phyloP scores from a whole-genome alignment of 139 green algal genomes.

The Picochlorum sp. region DNA sequence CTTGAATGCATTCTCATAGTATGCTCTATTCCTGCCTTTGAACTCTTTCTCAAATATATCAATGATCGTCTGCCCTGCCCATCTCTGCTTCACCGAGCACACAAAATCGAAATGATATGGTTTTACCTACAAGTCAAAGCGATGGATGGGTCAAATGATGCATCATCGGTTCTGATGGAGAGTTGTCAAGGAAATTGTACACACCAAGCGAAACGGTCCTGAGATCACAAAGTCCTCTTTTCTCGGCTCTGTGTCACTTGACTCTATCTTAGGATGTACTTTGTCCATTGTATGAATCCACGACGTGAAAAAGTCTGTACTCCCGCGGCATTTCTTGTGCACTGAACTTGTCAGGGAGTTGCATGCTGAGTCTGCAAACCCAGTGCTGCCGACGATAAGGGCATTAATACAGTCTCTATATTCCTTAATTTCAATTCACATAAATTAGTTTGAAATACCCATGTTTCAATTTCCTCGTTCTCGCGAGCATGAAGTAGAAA shows the following conservation, averaged over 20 bases:
- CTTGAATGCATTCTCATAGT: slow-evolving; percentile 54
- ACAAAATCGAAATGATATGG: slow-evolving; percentile 85
- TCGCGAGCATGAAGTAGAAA: too few relatives aligned
- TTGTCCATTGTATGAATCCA: too few relatives aligned
- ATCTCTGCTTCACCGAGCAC: slow-evolving; percentile 60
- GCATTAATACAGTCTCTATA: too few relatives aligned
- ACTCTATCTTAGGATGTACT: neutral
- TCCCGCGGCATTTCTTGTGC: too few relatives aligned
- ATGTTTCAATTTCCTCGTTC: too few relatives aligned
- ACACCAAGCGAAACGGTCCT: slow-evolving; percentile 14
- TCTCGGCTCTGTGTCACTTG: slow-evolving; percentile 8
- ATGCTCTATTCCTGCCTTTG: slow-evolving; percentile 35
- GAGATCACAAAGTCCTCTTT: slow-evolving; percentile 13
- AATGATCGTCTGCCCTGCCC: slow-evolving; percentile 48
- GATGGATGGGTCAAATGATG: too few relatives aligned
- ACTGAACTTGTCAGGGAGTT: too few relatives aligned
- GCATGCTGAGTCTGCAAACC: too few relatives aligned
- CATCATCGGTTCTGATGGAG: neutral
- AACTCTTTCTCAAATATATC: slow-evolving; percentile 71
- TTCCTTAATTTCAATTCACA: too few relatives aligned
- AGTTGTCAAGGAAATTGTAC: neutral
- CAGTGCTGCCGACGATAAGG: too few relatives aligned
- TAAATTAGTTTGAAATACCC: too few relatives aligned
- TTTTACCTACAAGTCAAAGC: slow-evolving; percentile 39
- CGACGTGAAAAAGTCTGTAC: too few relatives aligned